Conservation (phyloP, 2,329 filamentous ascomycete species). For the Fusarium subtropicale region DNA sequence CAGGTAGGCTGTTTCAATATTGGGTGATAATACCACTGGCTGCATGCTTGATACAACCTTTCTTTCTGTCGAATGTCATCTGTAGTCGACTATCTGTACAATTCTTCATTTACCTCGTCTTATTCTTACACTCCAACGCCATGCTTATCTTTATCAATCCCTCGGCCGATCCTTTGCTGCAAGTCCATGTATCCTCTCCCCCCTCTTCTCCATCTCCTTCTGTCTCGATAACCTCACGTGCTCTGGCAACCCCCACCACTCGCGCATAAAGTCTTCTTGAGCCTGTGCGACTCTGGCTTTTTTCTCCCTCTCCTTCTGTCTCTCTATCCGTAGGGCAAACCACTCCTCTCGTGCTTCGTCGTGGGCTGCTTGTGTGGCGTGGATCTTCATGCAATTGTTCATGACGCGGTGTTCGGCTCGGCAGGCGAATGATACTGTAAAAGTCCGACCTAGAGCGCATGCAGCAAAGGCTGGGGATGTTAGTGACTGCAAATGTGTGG, state of each 20-base stretch:
- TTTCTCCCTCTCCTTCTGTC: slow-evolving; percentile 74
- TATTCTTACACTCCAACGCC: slow-evolving; percentile 43
- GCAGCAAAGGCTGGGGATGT: slow-evolving; percentile 80
- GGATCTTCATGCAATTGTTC: slow-evolving; percentile 92
- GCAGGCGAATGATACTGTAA: slow-evolving; percentile 90
- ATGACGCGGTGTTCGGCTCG: slow-evolving; percentile 82
- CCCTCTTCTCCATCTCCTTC: slow-evolving; percentile 59
- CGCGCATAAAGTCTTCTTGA: slow-evolving; percentile 73
- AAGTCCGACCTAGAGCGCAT: slow-evolving; percentile 86
- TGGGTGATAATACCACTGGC: not conserved
- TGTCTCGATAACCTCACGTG: slow-evolving; percentile 64
- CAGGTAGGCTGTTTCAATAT: slow-evolving; percentile 11
- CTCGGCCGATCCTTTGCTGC: slow-evolving; percentile 51
- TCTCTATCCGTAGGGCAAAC: slow-evolving; percentile 82
- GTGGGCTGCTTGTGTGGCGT: slow-evolving; percentile 86
- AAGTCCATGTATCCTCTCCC: slow-evolving; percentile 68
- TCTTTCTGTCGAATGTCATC: not conserved
- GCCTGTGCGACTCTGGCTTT: slow-evolving; percentile 69
- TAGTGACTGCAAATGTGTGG: not conserved
- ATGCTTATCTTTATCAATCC: slow-evolving; percentile 5
- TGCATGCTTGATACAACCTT: slow-evolving; percentile 25
- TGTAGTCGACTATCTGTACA: slow-evolving; percentile 4
- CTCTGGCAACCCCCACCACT: slow-evolving; percentile 74
- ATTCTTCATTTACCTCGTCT: slow-evolving; percentile 9
- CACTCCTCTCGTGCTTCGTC: slow-evolving; percentile 93